These are phyloP conservation scores for Dendrobium officinale DNA, from an alignment of 106 monocot species.

Conservation along the genomic window DNA sequence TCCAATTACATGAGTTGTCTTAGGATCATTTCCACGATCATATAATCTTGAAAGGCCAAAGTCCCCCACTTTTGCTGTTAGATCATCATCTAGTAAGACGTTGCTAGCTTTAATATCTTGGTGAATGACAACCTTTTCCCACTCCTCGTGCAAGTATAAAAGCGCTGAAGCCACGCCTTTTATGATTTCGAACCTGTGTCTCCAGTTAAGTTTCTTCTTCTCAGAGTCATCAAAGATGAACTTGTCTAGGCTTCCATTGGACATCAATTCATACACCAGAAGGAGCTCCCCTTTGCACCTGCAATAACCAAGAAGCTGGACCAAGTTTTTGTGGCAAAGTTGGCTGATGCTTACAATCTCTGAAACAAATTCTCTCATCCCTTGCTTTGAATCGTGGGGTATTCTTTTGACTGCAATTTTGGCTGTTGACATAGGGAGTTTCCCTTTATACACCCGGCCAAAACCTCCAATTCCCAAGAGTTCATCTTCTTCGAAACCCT, in stretches of 20 bases:
- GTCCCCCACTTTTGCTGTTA: slow-evolving; percentile 26
- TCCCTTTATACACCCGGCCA: slow-evolving; percentile 25
- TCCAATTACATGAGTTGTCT: slow-evolving; percentile 22
- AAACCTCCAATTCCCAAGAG: slow-evolving; percentile 28
- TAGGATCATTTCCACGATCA: slow-evolving; percentile 20
- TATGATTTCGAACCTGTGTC: slow-evolving; percentile 15
- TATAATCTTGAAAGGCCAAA: slow-evolving; percentile 29
- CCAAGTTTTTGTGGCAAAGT: slow-evolving; percentile 18
- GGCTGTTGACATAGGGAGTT: slow-evolving; percentile 5
- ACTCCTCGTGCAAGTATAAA: slow-evolving; percentile 32
- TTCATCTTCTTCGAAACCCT: slow-evolving; percentile 19
- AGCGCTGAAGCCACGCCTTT: slow-evolving; percentile 25
- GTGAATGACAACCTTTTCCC: slow-evolving; percentile 28
- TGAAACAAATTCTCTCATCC: slow-evolving; percentile 15
- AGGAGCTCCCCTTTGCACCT: slow-evolving; percentile 22
- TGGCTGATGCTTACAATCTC: slow-evolving; percentile 19
- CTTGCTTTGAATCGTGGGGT: slow-evolving; percentile 22
- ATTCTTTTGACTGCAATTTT: slow-evolving; percentile 25
- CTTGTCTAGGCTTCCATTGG: slow-evolving; percentile 27
- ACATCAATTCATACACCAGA: slow-evolving; percentile 22
- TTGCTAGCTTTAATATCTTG: slow-evolving; percentile 27
- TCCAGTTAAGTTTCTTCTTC: slow-evolving; percentile 16
- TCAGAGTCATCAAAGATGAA: slow-evolving; percentile 5
- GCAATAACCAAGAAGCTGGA: slow-evolving; percentile 23
- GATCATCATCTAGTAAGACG: slow-evolving; percentile 14